Evolutionary conservation across 306 rosid species (phyloP).

Genomic region (Casuarina glauca): DNA sequence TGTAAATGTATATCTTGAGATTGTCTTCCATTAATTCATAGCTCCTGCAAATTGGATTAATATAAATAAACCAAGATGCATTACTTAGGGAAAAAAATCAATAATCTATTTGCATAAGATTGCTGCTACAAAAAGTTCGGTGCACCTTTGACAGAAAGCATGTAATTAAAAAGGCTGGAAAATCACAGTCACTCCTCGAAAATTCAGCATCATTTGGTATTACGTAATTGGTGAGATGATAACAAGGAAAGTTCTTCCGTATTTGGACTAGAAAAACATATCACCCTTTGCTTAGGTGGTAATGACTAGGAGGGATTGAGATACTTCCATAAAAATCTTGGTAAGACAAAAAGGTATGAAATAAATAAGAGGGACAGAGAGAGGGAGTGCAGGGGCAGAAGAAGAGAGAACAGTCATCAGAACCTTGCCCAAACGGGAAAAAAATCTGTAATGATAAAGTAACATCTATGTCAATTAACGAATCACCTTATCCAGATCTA

Average conservation of each 20-base stretch:
- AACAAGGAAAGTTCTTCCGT: not conserved
- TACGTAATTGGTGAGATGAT: not conserved
- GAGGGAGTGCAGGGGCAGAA: no score
- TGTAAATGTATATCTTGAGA: slow-evolving; percentile 75
- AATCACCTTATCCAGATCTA: not conserved
- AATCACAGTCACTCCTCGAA: not conserved
- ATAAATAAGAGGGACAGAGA: not conserved
- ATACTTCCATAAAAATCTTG: not conserved
- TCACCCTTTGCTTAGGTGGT: not conserved
- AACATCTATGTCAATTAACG: not conserved
- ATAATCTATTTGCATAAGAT: slow-evolving; percentile 11
- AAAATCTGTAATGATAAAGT: not conserved
- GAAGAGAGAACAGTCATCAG: no score
- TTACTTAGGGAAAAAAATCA: slow-evolving; percentile 13
- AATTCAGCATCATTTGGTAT: not conserved
- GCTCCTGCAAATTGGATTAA: slow-evolving; percentile 56
- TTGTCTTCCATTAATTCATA: slow-evolving; percentile 85
- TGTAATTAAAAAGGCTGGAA: not conserved
- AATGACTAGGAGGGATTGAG: not conserved
- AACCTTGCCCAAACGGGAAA: no score
- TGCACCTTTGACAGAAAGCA: not conserved
- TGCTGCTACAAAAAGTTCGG: not conserved
- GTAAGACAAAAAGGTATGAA: not conserved
- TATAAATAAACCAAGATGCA: slow-evolving; percentile 15
- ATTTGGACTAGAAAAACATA: not conserved